Conservation (phyloP, 192 early-diverging fungal species). For the Dispira parvispora region DNA sequence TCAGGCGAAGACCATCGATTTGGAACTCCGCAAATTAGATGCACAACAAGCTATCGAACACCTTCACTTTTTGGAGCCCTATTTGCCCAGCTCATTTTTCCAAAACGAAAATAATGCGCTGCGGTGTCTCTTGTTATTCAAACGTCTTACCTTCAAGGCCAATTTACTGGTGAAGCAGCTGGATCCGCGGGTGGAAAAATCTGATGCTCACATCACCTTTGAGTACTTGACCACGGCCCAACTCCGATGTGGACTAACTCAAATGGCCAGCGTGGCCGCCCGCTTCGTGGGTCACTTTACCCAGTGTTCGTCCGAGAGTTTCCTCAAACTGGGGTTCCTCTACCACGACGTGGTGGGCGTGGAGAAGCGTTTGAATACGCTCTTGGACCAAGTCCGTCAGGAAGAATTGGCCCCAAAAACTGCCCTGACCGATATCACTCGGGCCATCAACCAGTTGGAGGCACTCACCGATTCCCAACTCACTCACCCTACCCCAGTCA, state of each 20-base stretch:
- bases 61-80: slow-evolving; percentile 37
- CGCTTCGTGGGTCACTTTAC: slow-evolving; percentile 52
- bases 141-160: slow-evolving; percentile 68
- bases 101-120: slow-evolving; percentile 62
- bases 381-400: slow-evolving; percentile 58
- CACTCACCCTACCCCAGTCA: slow-evolving; percentile 21
- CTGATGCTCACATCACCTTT: slow-evolving; percentile 27
- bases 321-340: slow-evolving; percentile 50
- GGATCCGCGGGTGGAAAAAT: slow-evolving; percentile 43
- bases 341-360: slow-evolving; percentile 61
- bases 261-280: slow-evolving; percentile 46
- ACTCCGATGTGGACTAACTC: slow-evolving; percentile 17
- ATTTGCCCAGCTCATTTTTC: slow-evolving; percentile 74
- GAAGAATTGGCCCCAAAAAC: slow-evolving; percentile 56
- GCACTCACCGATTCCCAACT: slow-evolving; percentile 48
- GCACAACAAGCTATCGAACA: slow-evolving; percentile 67
- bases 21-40: slow-evolving; percentile 78
- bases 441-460: slow-evolving; percentile 45
- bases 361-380: slow-evolving; percentile 57
- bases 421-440: slow-evolving; percentile 47
- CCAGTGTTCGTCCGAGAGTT: slow-evolving; percentile 47
- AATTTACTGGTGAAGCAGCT: slow-evolving; percentile 57
- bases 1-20: slow-evolving; percentile 76
- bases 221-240: slow-evolving; percentile 31
- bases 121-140: slow-evolving; percentile 51